Base-by-base conservation (phyloP, 2,329 filamentous ascomycete genomes). In the Fusarium proliferatum region DNA sequence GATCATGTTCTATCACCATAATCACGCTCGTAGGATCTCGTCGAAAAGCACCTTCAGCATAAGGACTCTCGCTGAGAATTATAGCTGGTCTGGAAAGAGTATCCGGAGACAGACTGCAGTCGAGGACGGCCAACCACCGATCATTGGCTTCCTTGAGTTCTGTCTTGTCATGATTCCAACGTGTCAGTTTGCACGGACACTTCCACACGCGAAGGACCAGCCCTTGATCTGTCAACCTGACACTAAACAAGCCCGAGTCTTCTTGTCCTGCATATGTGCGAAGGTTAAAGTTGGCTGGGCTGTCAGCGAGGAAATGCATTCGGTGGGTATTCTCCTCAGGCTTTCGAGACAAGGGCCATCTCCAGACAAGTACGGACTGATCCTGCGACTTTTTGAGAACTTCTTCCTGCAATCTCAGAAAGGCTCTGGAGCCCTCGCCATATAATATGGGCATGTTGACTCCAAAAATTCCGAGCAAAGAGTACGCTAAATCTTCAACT, bases 381-480 rank as follows among this genome's bases (percentile, higher is more conserved):
- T 84, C 82, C 16, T 80, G 75, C 1, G 80, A 76, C 21, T 57
- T 67, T 62, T 78, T 79, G 43, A 83, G 71, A 17, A 83, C 81
- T 30, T 82, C 80, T 52, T 82, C 75, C 61, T 83, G 81, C 4
- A 83, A 68, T 30, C 82, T 75, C 11, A 76, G 58, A 56, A 82
- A 83, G 15, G 82, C 80, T 43, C 71, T 78, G 36, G 33, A 56
- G n/a, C 81, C 80, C 43, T 83, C 82, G 3, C 82, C 82, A 23
- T 82, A 83, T 1, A 82, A 69, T 28, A 83, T 70, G 10, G 80
- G 78, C 80, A 84, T 83, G 33, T 79, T 80, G 8, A 84, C 75
- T 39, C 72, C 76, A 30, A 82, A 83, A 6, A 83, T 69, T 2
- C 82, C 82, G 39, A 83, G 67, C 34, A 83, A 57, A 34, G 77